These are phyloP conservation scores for Neckera pumila DNA, from an alignment of 225 moss, liverwort and hornwort genomes.

Conservation along the genomic window DNA sequence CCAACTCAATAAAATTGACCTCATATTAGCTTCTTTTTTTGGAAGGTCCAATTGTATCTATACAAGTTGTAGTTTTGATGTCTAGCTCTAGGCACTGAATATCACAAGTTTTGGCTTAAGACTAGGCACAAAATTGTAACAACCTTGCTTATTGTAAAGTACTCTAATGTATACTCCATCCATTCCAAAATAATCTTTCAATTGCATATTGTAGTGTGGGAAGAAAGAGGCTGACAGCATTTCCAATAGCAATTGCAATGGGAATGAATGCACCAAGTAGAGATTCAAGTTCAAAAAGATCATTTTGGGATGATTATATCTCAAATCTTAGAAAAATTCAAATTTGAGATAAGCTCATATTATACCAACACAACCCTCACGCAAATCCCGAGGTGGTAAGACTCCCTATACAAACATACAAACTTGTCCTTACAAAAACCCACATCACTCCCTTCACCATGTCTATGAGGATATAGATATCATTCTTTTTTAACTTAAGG, in stretches of 20 bases:
- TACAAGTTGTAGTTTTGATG: background rate
- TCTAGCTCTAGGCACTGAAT: background rate
- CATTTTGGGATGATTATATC: background rate
- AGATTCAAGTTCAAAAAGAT: background rate
- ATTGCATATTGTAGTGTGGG: fast-evolving
- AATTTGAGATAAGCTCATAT: background rate
- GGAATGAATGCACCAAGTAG: background rate
- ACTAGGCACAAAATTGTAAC: background rate
- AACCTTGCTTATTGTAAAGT: background rate
- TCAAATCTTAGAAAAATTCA: background rate
- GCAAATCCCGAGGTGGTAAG: background rate
- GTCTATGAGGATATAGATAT: background rate
- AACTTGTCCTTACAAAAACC: background rate
- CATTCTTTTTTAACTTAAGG: background rate
- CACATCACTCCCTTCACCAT: background rate
- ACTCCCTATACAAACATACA: background rate
- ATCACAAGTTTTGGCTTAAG: background rate
- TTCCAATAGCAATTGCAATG: fast-evolving
- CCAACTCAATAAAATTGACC: background rate
- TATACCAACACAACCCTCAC: fast-evolving
- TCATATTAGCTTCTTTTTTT: background rate
- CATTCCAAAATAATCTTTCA: fast-evolving
- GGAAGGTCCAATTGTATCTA: background rate
- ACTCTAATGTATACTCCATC: background rate
- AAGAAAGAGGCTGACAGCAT: fast-evolving